phyloP scores from a whole-genome alignment of 192 early-diverging fungal genomes.

The Backusella macrospora region DNA sequence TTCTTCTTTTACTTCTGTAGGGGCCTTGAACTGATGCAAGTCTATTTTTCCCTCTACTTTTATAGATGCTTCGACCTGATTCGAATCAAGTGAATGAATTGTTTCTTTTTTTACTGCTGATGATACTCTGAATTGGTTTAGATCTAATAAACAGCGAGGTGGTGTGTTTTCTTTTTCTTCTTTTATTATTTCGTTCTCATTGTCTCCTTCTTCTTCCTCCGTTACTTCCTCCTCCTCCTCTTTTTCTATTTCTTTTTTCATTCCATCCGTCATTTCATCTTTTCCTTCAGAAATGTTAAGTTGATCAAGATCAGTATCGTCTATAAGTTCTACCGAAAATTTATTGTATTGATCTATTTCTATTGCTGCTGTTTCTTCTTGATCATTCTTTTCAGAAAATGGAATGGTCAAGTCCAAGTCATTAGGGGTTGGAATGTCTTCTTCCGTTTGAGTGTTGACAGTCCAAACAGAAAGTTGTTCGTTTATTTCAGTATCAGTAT shows the following conservation, averaged over 20 bases:
- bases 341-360: background rate
- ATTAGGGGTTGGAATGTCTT: background rate
- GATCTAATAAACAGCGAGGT: background rate
- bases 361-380: background rate
- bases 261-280: background rate
- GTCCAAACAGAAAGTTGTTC: background rate
- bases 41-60: background rate
- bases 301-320: background rate
- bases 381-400: background rate
- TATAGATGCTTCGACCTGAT: background rate
- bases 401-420: background rate
- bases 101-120: background rate
- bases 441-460: background rate
- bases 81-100: background rate
- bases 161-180: too few species aligned
- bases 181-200: background rate
- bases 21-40: background rate
- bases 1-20: background rate
- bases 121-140: background rate
- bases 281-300: background rate
- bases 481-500: background rate
- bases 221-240: too few species aligned
- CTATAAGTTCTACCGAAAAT: background rate
- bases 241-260: background rate
- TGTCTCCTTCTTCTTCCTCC: background rate